These are phyloP conservation scores for Syzygium syzygioides DNA, from an alignment of 441 rosid genomes.

Conservation along the genomic window DNA sequence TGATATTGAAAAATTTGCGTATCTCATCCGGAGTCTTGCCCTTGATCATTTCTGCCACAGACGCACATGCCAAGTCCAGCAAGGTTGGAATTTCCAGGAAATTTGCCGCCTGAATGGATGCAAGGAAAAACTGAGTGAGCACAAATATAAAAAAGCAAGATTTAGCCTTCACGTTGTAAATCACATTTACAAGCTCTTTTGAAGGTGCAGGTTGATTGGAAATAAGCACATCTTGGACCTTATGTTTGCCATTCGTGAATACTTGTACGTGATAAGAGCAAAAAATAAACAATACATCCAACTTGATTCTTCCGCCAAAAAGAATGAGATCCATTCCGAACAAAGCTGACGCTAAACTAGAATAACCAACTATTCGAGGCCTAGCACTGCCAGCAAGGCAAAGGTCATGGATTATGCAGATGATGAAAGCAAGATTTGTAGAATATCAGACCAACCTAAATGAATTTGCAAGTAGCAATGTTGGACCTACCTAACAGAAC, in stretches of 20 bases:
- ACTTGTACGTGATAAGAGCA: background rate
- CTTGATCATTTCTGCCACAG: background rate
- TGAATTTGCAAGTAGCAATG: background rate
- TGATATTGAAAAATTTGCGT: background rate
- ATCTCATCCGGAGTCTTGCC: background rate
- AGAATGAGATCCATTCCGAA: background rate
- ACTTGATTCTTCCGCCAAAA: background rate
- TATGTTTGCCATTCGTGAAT: background rate
- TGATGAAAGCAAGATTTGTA: background rate
- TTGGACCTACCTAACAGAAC: background rate
- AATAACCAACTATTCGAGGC: rapidly evolving
- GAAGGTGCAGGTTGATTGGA: background rate
- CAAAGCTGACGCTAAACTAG: background rate
- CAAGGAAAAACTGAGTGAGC: background rate
- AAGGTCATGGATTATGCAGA: background rate
- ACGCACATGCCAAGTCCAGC: background rate
- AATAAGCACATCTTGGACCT: background rate
- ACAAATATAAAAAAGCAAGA: background rate
- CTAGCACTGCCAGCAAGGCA: background rate
- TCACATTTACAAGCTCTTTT: background rate
- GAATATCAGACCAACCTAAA: background rate
- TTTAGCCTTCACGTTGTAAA: background rate
- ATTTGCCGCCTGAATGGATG: background rate
- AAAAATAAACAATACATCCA: background rate
- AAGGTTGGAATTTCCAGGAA: background rate